Percentiles rank a stretch among this genome's conserved stretches.
These are phyloP conservation scores for Colletotrichum chrysophilum DNA, from an alignment of 2,329 filamentous ascomycete genomes.

Conservation along the genomic window DNA sequence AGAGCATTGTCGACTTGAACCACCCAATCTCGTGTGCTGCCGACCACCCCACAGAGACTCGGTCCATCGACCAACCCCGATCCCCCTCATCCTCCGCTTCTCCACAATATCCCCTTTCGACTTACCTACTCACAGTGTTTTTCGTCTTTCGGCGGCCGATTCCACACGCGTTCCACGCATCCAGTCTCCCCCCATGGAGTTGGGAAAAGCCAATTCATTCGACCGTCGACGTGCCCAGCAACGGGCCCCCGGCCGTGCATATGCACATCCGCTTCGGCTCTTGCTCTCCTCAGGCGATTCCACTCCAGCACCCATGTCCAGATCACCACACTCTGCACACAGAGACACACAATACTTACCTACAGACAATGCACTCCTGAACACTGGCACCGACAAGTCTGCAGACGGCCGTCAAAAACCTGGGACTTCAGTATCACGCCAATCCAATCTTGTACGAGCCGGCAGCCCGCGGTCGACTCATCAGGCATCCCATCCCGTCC, in stretches of 20 bases:
- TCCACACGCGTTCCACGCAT: background rate
- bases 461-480: background rate
- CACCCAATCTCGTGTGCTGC: background rate
- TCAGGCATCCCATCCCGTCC: background rate
- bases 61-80: background rate
- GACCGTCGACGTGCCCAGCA: background rate
- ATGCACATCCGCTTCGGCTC: background rate
- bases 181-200: background rate
- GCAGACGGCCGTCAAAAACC: background rate
- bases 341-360: background rate
- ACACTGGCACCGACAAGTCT: background rate
- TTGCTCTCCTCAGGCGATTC: background rate
- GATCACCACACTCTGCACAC: background rate
- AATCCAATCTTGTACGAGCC: conserved; percentile 1
- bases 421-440: background rate
- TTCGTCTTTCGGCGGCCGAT: background rate
- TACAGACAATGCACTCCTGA: background rate
- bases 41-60: background rate
- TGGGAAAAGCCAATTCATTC: background rate
- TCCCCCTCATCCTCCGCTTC: background rate
- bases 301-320: background rate
- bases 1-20: background rate
- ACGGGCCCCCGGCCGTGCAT: background rate
- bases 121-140: background rate
- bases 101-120: conserved; percentile 1